A percentile compares a stretch with the other conserved stretches of the same genome.
Evolutionary conservation across 352 stramenopile genomes (phyloP).

Genomic region (Phytophthora uliginosa): DNA sequence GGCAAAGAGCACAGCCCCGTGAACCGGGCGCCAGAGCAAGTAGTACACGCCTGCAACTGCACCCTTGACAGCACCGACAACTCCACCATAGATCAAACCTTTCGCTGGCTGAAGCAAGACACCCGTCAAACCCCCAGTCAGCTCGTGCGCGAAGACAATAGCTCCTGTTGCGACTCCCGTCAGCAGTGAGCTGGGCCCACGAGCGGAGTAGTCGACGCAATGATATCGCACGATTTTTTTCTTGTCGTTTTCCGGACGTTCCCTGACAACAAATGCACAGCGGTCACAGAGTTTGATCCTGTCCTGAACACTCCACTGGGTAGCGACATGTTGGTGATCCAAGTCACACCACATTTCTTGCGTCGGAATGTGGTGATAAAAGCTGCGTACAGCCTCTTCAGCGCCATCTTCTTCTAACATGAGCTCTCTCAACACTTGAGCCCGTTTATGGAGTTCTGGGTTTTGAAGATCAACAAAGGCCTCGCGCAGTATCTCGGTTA

Average conservation of each 20-base stretch:
- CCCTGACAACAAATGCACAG: slow-evolving; percentile 42
- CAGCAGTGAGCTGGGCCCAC: slow-evolving; percentile 54
- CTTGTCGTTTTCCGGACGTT: slow-evolving; percentile 36
- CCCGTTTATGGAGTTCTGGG: slow-evolving; percentile 53
- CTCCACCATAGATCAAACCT: slow-evolving; percentile 33
- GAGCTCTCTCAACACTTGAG: slow-evolving; percentile 47
- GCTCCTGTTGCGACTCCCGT: slow-evolving; percentile 42
- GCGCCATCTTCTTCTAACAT: slow-evolving; percentile 90
- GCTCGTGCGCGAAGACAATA: slow-evolving; percentile 40
- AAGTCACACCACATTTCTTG: slow-evolving; percentile 86
- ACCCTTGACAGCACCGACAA: slow-evolving; percentile 41
- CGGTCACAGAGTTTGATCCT: slow-evolving; percentile 52
- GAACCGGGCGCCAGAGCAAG: slow-evolving; percentile 45
- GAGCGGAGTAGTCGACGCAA: slow-evolving; percentile 52
- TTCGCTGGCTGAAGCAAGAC: slow-evolving; percentile 48
- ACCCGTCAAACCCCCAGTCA: slow-evolving; percentile 52
- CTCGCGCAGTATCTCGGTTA: slow-evolving; percentile 68
- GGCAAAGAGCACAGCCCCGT: slow-evolving; percentile 49
- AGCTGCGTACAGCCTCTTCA: slow-evolving; percentile 79
- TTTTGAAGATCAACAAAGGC: slow-evolving; percentile 76
- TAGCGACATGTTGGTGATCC: slow-evolving; percentile 40
- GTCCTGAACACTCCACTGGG: slow-evolving; percentile 45
- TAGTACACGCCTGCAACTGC: slow-evolving; percentile 37
- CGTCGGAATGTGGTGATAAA: slow-evolving; percentile 88
- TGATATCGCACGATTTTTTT: slow-evolving; percentile 47